phyloP scores from a whole-genome alignment of 768 basidiomycete genomes.

The Rhodotorula sphaerocarpa region DNA sequence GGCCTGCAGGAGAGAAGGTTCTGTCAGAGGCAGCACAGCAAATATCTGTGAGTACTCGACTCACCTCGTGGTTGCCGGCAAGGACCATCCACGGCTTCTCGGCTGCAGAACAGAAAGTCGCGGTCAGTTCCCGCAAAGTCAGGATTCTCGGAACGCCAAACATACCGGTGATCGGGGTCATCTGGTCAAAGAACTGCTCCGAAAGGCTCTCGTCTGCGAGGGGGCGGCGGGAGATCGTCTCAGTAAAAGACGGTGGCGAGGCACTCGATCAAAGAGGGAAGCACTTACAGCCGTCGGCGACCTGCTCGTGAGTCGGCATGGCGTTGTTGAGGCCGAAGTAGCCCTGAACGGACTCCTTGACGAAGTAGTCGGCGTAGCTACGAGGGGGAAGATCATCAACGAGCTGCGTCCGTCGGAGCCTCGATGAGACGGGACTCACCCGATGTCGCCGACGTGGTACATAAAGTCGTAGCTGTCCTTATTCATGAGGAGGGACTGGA shows the following conservation, averaged over 20 bases:
- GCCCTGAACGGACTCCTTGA: slow-evolving; percentile 18
- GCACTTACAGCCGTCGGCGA: slow-evolving; percentile 11
- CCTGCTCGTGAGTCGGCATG: neutral
- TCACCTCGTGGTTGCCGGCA: slow-evolving; percentile 41
- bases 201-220: slow-evolving; percentile 19
- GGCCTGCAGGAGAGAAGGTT: neutral
- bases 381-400: too few species aligned
- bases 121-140: slow-evolving; percentile 5
- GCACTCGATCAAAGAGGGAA: too few species aligned
- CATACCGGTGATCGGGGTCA: slow-evolving; percentile 25
- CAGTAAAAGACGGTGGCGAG: too few species aligned
- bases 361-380: slow-evolving; percentile 3
- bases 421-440: neutral
- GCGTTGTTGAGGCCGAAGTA: neutral
- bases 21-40: too few species aligned
- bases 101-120: neutral
- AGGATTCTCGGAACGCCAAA: slow-evolving; percentile 24
- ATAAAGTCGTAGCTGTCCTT: slow-evolving; percentile 21
- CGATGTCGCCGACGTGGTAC: slow-evolving; percentile 15
- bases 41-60: too few species aligned
- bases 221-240: too few species aligned
- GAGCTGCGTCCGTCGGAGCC: neutral
- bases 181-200: slow-evolving; percentile 36
- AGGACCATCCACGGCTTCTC: slow-evolving; percentile 18
- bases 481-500: slow-evolving; percentile 20